These are phyloP conservation scores for Nidularia sp. DNA, from an alignment of 768 basidiomycete species.

Conservation along the genomic window DNA sequence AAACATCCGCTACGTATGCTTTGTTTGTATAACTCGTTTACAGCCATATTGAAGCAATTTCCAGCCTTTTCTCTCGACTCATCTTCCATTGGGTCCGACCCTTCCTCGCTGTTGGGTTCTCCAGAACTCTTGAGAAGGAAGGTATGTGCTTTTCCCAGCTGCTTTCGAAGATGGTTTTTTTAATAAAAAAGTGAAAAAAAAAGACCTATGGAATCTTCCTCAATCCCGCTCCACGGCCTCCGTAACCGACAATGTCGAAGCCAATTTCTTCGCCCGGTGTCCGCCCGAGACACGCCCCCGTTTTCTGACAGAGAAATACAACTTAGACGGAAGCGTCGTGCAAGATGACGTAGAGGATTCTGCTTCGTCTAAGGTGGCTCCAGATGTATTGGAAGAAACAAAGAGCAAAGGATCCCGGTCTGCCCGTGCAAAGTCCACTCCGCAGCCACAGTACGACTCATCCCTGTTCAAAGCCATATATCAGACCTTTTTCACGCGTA, in stretches of 20 bases:
- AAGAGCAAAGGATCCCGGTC: too few species aligned
- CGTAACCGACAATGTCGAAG: conserved; percentile 33
- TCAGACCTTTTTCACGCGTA: conserved; percentile 28
- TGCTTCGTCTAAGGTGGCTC: neutral
- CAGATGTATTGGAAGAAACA: neutral
- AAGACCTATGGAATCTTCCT: conserved; percentile 48
- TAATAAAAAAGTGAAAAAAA: too few species aligned
- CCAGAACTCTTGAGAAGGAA: conserved; percentile 52
- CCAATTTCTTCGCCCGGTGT: conserved; percentile 38
- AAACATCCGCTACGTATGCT: neutral
- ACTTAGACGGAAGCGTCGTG: neutral
- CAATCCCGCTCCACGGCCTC: conserved; percentile 20
- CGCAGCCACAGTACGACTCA: conserved; percentile 17
- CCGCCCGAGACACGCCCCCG: conserved; percentile 32
- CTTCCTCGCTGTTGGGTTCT: conserved; percentile 54
- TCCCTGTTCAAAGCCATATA: conserved; percentile 30
- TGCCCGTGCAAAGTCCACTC: neutral
- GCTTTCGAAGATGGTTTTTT: neutral
- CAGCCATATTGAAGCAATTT: neutral
- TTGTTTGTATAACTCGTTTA: neutral
- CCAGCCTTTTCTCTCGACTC: conserved; percentile 31
- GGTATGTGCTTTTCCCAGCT: conserved; percentile 26
- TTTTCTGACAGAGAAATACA: neutral
- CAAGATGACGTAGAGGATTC: neutral
- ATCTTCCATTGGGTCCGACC: conserved; percentile 52